These are phyloP conservation scores for Debaryomyces nepalensis DNA, from an alignment of 1,139 yeast genomes.

Conservation along the genomic window DNA sequence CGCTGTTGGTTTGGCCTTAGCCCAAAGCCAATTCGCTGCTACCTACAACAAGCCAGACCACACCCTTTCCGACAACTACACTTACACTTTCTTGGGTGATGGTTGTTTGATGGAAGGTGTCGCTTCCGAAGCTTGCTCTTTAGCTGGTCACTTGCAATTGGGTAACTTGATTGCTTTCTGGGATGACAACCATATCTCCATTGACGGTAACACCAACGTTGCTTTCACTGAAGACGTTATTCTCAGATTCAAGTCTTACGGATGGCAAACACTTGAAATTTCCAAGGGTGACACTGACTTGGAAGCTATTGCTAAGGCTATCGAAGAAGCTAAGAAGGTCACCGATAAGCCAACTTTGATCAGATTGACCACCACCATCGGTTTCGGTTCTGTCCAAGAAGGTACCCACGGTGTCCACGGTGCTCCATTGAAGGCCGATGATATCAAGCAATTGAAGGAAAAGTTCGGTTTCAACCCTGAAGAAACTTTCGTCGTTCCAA, in stretches of 20 bases:
- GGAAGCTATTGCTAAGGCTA: slow-evolving; percentile 72
- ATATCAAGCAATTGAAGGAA: slow-evolving; percentile 83
- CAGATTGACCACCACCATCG: slow-evolving; percentile 89
- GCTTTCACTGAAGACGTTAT: slow-evolving; percentile 96
- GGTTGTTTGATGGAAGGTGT: slow-evolving; percentile 99
- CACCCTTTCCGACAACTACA: slow-evolving; percentile 72
- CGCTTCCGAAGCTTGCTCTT: slow-evolving; percentile 88
- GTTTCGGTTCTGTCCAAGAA: slow-evolving; percentile 84
- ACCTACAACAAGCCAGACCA: slow-evolving; percentile 89
- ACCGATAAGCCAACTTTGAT: slow-evolving; percentile 88
- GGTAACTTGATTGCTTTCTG: slow-evolving; percentile 94
- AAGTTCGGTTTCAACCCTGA: slow-evolving; percentile 90
- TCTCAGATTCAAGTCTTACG: slow-evolving; percentile 87
- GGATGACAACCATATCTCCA: slow-evolving; percentile 97
- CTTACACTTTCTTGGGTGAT: slow-evolving; percentile 89
- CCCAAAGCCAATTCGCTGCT: slow-evolving; percentile 91
- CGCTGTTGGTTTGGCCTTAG: slow-evolving; percentile 97
- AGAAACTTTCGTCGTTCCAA: slow-evolving; percentile 77
- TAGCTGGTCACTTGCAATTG: slow-evolving; percentile 96
- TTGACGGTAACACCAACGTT: slow-evolving; percentile 89
- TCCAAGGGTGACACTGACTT: slow-evolving; percentile 82
- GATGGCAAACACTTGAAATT: slow-evolving; percentile 88
- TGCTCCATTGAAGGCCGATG: slow-evolving; percentile 94
- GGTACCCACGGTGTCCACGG: slow-evolving; percentile 98
- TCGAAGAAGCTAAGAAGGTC: slow-evolving; percentile 67